These are phyloP conservation scores for Backusella australiensis DNA, from an alignment of 192 early-diverging fungal genomes.

Conservation along the genomic window DNA sequence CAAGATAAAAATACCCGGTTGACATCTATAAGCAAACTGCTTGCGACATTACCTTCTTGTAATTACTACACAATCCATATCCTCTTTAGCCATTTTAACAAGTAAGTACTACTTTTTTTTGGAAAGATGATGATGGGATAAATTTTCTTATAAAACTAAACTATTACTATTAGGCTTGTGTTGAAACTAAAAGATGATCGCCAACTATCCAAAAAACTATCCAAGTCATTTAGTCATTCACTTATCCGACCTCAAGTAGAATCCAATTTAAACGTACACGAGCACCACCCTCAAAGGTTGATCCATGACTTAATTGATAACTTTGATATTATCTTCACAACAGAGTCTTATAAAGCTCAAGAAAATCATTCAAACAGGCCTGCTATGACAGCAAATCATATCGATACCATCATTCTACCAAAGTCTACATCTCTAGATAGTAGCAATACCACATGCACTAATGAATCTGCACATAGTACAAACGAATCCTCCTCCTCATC, in stretches of 20 bases:
- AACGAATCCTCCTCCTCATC: background rate
- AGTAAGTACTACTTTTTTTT: constrained; percentile 15
- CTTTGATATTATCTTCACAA: constrained; percentile 40
- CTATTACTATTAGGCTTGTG: background rate
- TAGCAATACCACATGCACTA: background rate
- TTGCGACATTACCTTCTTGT: constrained; percentile 43
- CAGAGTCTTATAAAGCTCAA: constrained; percentile 19
- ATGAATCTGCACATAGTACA: background rate
- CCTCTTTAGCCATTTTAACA: constrained; percentile 35
- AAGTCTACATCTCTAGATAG: constrained; percentile 2
- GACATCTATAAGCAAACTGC: constrained; percentile 44
- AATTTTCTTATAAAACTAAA: background rate
- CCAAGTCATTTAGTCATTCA: constrained; percentile 45
- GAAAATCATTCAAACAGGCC: constrained; percentile 15
- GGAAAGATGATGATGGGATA: background rate
- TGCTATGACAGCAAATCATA: background rate
- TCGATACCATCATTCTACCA: constrained; percentile 1
- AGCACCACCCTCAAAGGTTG: constrained; percentile 49
- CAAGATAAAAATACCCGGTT: constrained; percentile 37
- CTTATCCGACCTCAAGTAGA: constrained; percentile 49
- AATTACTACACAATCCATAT: constrained; percentile 48
- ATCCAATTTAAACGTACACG: constrained; percentile 40
- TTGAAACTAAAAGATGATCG: constrained; percentile 18
- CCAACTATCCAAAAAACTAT: constrained; percentile 28
- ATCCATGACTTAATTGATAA: constrained; percentile 48